Base-by-base conservation (phyloP, 23 red algal species). In the Agarophyton chilense region DNA sequence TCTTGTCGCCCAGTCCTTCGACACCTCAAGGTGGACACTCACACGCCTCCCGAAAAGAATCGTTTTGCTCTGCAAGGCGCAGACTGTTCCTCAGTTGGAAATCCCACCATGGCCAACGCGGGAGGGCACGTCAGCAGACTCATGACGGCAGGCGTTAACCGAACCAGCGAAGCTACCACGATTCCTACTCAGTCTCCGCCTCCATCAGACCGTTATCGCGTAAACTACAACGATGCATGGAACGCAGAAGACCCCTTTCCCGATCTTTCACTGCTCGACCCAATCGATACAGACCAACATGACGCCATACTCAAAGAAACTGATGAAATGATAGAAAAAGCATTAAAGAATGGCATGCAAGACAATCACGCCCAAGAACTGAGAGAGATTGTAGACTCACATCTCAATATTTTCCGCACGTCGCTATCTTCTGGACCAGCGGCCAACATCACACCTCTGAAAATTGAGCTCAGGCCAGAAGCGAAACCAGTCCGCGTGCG, bases 231-330 rank as follows among this genome's bases (percentile, higher is more conserved):
- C 10, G 11, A 19, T 2, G 76, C 76, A 18, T 13, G 76, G 1
- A 6, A n/a, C 22, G 76, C 28, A 6, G 47, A 79, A 56, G 76
- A 79, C 17, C 76, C 76, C 19, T 79, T 79, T 4, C 76, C 76
- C 2, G 76, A 79, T n/a, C 76, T 47, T 1, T 79, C 76, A 5
- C 51, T 56, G 36, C 76, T 79, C 0, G 76, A 56, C 22, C 29
- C 49, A 2, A 28, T 79, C 49, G 76, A 79, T 7, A n/a, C 12
- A 9, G 45, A 79, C 4, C 76, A 79, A 38, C 76, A 79, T 39
- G 76, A 79, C 28, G 76, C 55, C 21, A 79, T 57, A 14, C 6
- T 2, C 1, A 2, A 33, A 9, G 76, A 45, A 2, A n/a, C 29
- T 3, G 22, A 57, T 9, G 29, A 57, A 2, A 29, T 79, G 31